phyloP scores from a whole-genome alignment of 371 early-diverging fungal species.

The Mortierella sp. region DNA sequence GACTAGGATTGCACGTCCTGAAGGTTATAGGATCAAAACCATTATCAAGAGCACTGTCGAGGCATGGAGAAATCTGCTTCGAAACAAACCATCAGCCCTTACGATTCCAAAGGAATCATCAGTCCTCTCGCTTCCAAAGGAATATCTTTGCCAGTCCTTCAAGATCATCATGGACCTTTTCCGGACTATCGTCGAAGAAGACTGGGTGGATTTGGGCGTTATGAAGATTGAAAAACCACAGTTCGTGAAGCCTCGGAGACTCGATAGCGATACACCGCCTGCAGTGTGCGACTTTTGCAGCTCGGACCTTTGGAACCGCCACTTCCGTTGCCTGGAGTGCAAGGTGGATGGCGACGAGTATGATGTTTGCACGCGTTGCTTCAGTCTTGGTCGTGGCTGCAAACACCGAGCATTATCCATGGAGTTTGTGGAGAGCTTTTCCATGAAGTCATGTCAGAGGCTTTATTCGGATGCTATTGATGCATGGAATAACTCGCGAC shows the following conservation, averaged over 20 bases:
- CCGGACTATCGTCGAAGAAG: conserved; percentile 34
- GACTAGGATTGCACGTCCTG: conserved; percentile 46
- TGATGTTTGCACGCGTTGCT: conserved; percentile 35
- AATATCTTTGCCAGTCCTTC: conserved; percentile 31
- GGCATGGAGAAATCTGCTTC: conserved; percentile 21
- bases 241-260: conserved; percentile 19
- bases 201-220: conserved; percentile 38
- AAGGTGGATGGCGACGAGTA: conserved; percentile 13
- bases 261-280: conserved; percentile 10
- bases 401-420: conserved; percentile 23
- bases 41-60: conserved; percentile 31
- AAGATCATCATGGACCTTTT: conserved; percentile 27
- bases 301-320: conserved; percentile 53
- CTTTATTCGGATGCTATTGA: conserved; percentile 19
- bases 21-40: conserved; percentile 43
- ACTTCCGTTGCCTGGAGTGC: conserved; percentile 58
- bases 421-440: conserved; percentile 37
- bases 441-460: conserved; percentile 22
- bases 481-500: conserved; percentile 38
- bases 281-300: conserved; percentile 52
- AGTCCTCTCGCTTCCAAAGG: conserved; percentile 6
- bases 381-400: conserved; percentile 41
- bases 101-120: conserved; percentile 3
- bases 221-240: neutral
- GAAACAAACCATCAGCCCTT: conserved; percentile 4